Evolutionary conservation across 768 basidiomycete species (phyloP).

Genomic region (Lactarius sanguifluus): DNA sequence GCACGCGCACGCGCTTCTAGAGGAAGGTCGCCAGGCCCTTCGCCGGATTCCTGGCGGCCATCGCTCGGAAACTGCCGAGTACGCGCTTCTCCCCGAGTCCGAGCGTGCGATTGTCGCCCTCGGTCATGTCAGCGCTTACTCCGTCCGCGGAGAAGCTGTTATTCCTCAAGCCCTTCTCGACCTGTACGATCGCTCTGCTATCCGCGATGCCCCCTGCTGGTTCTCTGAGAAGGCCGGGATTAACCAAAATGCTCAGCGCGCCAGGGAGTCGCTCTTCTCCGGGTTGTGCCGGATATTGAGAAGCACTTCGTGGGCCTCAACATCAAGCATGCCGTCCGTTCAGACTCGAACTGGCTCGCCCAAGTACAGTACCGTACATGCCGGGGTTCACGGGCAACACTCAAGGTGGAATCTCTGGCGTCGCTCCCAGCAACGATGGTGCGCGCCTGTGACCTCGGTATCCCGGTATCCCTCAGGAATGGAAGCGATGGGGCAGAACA

Average conservation of each 20-base stretch:
- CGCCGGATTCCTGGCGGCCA: slow-evolving; percentile 16
- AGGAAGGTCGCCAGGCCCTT: slow-evolving; percentile 10
- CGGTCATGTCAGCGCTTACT: slow-evolving; percentile 29
- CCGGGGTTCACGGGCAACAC: slow-evolving; percentile 13
- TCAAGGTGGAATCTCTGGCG: slow-evolving; percentile 14
- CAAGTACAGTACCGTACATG: slow-evolving; percentile 10
- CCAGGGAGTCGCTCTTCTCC: slow-evolving; percentile 18
- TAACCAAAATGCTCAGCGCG: slow-evolving; percentile 8
- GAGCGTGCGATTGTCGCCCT: slow-evolving; percentile 27
- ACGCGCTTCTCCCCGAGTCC: slow-evolving; percentile 29
- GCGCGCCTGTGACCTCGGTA: slow-evolving; percentile 5
- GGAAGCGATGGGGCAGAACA: neutral
- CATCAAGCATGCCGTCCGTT: slow-evolving; percentile 17
- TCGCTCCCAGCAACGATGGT: slow-evolving; percentile 8
- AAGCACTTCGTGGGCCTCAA: slow-evolving; percentile 23
- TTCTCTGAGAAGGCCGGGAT: slow-evolving; percentile 29
- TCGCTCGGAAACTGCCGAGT: slow-evolving; percentile 21
- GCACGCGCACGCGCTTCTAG: slow-evolving; percentile 19
- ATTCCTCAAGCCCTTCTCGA: slow-evolving; percentile 26
- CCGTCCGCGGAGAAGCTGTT: slow-evolving; percentile 20
- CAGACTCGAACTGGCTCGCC: slow-evolving; percentile 11
- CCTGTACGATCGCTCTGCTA: slow-evolving; percentile 26
- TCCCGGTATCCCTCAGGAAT: neutral
- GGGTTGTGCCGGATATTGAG: slow-evolving; percentile 21
- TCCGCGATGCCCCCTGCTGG: slow-evolving; percentile 27